Conservation (phyloP, 805 yeast species). For the Hanseniaspora valbyensis region DNA sequence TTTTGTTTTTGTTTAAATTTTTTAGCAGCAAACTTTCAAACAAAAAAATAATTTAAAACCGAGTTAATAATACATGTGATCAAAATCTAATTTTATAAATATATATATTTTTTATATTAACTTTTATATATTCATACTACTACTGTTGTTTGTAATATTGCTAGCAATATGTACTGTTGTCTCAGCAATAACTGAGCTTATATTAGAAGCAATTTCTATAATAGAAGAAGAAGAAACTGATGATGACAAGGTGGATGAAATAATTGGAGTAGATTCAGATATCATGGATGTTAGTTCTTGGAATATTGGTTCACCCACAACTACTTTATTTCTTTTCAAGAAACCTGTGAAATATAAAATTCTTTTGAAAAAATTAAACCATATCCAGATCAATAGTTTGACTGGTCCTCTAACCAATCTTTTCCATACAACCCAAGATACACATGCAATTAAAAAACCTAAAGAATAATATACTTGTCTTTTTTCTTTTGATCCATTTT, state of each 20-base stretch:
- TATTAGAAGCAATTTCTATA: not conserved
- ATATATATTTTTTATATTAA: too few species aligned
- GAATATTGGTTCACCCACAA: slow-evolving; percentile 5
- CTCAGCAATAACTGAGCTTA: not conserved
- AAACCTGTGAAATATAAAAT: slow-evolving; percentile 24
- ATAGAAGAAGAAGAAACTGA: not conserved
- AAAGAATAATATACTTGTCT: slow-evolving; percentile 28
- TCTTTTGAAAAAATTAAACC: slow-evolving; percentile 31
- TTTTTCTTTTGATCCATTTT: slow-evolving; percentile 28
- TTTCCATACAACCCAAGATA: slow-evolving; percentile 30
- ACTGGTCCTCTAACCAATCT: slow-evolving; percentile 28
- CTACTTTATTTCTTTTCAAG: slow-evolving; percentile 15
- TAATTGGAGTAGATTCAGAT: not conserved
- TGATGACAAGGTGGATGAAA: not conserved
- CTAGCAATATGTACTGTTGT: too few species aligned
- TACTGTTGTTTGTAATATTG: not conserved
- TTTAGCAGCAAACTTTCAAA: too few species aligned
- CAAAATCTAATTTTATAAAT: too few species aligned
- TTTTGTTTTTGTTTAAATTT: too few species aligned
- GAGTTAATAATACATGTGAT: too few species aligned
- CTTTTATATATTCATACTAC: too few species aligned
- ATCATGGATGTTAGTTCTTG: not conserved
- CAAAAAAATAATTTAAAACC: too few species aligned
- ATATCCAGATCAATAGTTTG: slow-evolving; percentile 26
- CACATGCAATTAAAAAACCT: slow-evolving; percentile 24